These are phyloP conservation scores for Coemansia sp. DNA, from an alignment of 192 early-diverging fungal species.

Conservation along the genomic window DNA sequence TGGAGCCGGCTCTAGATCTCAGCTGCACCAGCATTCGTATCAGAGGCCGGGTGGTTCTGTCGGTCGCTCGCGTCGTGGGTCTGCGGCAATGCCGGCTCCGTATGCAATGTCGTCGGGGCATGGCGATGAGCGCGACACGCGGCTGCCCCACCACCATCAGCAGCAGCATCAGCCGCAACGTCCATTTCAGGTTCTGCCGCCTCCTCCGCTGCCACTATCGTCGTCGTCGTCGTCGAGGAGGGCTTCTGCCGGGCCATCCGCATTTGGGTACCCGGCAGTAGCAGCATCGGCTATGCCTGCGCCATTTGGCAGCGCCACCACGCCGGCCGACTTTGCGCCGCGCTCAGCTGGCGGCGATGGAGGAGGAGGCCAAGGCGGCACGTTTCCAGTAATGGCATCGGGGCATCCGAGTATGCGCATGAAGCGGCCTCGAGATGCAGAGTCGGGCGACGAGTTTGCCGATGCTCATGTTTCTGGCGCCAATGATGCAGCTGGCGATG, in stretches of 20 bases:
- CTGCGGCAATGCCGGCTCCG: neutral
- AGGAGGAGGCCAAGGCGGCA: neutral
- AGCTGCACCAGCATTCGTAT: neutral
- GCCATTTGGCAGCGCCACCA: slow-evolving; percentile 1
- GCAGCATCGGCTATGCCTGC: slow-evolving; percentile 4
- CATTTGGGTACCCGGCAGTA: slow-evolving; percentile 18
- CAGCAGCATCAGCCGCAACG: neutral
- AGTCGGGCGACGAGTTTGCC: slow-evolving; percentile 12
- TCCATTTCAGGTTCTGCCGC: neutral
- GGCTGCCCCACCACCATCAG: neutral
- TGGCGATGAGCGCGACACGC: neutral
- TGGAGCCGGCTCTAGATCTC: neutral
- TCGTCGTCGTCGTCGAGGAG: slow-evolving; percentile 12
- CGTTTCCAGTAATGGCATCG: neutral
- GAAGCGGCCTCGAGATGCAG: slow-evolving; percentile 30
- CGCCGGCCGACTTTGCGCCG: neutral
- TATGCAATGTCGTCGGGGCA: neutral
- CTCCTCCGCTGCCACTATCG: neutral
- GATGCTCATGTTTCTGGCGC: neutral
- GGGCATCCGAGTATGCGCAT: slow-evolving; percentile 17
- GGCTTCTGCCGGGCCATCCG: slow-evolving; percentile 7
- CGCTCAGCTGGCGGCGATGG: neutral
- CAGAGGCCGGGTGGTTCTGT: neutral
- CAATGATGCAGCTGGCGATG: neutral
- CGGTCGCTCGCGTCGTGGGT: neutral